These are phyloP conservation scores for Cordyceps farinosa DNA, from an alignment of 2,329 filamentous ascomycete genomes.

Conservation along the genomic window DNA sequence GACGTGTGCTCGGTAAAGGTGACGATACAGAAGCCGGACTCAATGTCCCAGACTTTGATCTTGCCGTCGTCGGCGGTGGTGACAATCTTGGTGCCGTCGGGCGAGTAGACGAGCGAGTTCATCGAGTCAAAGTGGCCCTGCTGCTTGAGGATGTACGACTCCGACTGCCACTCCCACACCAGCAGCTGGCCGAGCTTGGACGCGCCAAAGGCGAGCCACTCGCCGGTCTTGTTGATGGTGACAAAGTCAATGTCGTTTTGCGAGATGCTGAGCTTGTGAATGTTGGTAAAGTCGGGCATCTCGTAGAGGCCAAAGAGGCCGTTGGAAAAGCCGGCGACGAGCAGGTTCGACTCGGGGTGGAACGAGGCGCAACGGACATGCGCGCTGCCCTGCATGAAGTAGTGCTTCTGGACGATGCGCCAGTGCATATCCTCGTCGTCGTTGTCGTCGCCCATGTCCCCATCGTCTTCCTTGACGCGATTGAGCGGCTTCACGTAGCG, in stretches of 20 bases:
- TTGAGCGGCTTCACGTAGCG: constrained; percentile 66
- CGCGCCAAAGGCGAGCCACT: constrained; percentile 96
- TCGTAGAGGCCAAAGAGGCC: constrained; percentile 93
- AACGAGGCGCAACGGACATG: constrained; percentile 88
- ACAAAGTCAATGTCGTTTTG: constrained; percentile 96
- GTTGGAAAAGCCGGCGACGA: constrained; percentile 96
- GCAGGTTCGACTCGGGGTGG: constrained; percentile 79
- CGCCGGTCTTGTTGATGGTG: constrained; percentile 87
- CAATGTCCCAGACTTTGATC: constrained; percentile 97
- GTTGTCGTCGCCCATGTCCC: constrained; percentile 57
- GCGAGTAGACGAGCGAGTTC: constrained; percentile 89
- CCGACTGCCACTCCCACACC: constrained; percentile 99
- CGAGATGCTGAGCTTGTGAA: constrained; percentile 89
- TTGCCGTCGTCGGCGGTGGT: constrained; percentile 96
- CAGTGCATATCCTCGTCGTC: constrained; percentile 66
- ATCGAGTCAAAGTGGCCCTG: constrained; percentile 96
- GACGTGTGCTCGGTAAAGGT: constrained; percentile 97
- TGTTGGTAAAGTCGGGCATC: constrained; percentile 90
- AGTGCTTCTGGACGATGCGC: constrained; percentile 88
- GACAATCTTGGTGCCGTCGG: constrained; percentile 87
- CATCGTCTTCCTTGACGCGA: constrained; percentile 54
- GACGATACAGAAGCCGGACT: constrained; percentile 94
- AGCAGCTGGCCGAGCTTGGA: constrained; percentile 93
- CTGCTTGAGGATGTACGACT: constrained; percentile 97
- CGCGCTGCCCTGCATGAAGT: constrained; percentile 87